Base-by-base conservation (phyloP, 169 alveolate genomes). In the Plasmodium gonderi region DNA sequence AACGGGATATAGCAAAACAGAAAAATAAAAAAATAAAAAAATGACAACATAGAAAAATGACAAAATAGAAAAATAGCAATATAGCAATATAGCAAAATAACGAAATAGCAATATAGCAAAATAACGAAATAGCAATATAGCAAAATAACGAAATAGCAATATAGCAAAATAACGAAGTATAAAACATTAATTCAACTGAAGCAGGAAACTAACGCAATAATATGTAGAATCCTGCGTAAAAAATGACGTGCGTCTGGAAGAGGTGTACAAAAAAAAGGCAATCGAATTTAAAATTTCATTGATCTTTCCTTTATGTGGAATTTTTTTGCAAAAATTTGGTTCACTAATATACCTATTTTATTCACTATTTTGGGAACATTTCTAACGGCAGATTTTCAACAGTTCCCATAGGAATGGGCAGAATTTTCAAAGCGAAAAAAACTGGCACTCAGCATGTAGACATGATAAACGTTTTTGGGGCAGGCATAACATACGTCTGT, bases 161-260 rank as follows among this genome's bases (percentile, higher is more conserved):
- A 9, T 17, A 1, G 23, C 36, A 54, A 54, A n/a, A 11, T n/a
- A 14, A 54, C 6, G 33, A 20, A 3, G 17, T 33, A 14, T 54
- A 33, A 54, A 11, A n/a, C n/a, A n/a, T n/a, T n/a, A n/a, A 54
- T 20, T 26, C 72, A 33, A 33, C 72, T 14, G 36, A 54, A 54
- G 23, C 72, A 11, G 23, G 72, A 54, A 54, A 54, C 12, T 33
- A 54, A 54, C 29, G 17, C 20, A 54, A 54, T 33, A 54, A 54
- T 54, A 20, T 54, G 72, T 54, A 54, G 72, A 54, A 54, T 54
- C 72, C 72, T 54, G 72, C 23, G 72, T 54, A 54, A 26, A n/a
- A 54, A 20, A 54, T 54, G 72, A 33, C 36, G 72, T 20, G 72
- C 72, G 17, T 14, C 72, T 26, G 72, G 36, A 33, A 12, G 36